Evolutionary conservation across 2,329 filamentous ascomycete genomes (phyloP).

Genomic region (Colletotrichum filicis): DNA sequence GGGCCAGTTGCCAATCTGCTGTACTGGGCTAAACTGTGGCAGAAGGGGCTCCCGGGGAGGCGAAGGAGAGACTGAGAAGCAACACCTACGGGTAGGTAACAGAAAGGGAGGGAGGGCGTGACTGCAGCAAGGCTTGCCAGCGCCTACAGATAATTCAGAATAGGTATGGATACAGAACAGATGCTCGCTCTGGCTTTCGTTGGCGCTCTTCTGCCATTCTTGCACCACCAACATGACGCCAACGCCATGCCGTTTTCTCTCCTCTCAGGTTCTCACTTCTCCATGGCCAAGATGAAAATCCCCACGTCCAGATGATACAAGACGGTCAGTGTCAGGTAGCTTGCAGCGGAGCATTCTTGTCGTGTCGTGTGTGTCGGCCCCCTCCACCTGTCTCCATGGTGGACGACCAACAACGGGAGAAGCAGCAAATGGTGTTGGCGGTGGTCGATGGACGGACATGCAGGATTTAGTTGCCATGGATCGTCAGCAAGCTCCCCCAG

Average conservation of each 20-base stretch:
- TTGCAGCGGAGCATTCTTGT: background rate
- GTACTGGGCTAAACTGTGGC: background rate
- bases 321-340: background rate
- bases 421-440: background rate
- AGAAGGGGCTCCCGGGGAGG: background rate
- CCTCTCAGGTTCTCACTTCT: background rate
- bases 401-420: background rate
- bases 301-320: constrained; percentile 1
- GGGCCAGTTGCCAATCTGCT: background rate
- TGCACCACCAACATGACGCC: constrained; percentile 13
- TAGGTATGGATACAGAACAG: too few relatives aligned
- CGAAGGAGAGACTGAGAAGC: background rate
- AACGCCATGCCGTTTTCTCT: background rate
- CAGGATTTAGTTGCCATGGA: background rate
- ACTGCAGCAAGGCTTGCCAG: constrained; percentile 10
- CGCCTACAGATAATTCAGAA: too few relatives aligned
- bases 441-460: background rate
- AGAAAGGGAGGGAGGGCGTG: background rate
- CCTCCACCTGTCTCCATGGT: background rate
- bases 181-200: constrained; percentile 2
- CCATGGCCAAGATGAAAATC: background rate
- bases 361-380: background rate
- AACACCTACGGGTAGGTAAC: too few relatives aligned
- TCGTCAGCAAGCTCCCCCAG: background rate
- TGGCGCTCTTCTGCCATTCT: background rate